These are phyloP conservation scores for Auricularia heimuer DNA, from an alignment of 768 basidiomycete genomes.

Conservation along the genomic window DNA sequence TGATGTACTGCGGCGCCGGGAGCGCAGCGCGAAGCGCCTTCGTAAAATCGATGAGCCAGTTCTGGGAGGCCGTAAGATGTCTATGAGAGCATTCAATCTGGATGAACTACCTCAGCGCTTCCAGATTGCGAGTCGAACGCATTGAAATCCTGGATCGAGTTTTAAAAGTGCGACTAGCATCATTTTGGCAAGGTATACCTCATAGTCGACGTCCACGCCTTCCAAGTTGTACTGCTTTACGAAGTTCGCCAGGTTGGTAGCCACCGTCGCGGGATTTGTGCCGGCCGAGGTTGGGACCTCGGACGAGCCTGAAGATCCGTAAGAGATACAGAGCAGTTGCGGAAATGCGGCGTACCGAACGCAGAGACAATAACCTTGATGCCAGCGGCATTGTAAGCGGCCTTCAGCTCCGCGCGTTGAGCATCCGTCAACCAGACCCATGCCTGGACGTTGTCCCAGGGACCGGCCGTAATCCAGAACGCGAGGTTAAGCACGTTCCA, in stretches of 20 bases:
- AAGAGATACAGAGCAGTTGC: not conserved
- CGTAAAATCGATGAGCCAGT: constrained; percentile 47
- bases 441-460: constrained; percentile 50
- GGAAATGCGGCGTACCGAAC: constrained; percentile 39
- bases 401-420: constrained; percentile 38
- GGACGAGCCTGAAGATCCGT: constrained; percentile 24
- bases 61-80: constrained; percentile 9
- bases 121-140: constrained; percentile 34
- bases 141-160: constrained; percentile 40
- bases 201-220: constrained; percentile 70
- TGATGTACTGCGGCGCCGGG: constrained; percentile 37
- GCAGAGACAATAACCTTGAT: constrained; percentile 55
- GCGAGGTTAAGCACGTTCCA: not conserved
- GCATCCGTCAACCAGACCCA: constrained; percentile 39
- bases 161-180: not conserved
- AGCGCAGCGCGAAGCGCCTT: constrained; percentile 38
- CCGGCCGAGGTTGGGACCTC: constrained; percentile 47
- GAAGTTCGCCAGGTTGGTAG: constrained; percentile 55
- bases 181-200: constrained; percentile 24
- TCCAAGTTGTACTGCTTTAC: constrained; percentile 45
- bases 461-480: constrained; percentile 21
- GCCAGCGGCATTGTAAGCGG: constrained; percentile 43
- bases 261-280: constrained; percentile 52
- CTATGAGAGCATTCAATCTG: constrained; percentile 13
- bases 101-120: constrained; percentile 20